Base-by-base conservation (phyloP, 768 basidiomycete genomes). In the Phlebiopsis gigantea region DNA sequence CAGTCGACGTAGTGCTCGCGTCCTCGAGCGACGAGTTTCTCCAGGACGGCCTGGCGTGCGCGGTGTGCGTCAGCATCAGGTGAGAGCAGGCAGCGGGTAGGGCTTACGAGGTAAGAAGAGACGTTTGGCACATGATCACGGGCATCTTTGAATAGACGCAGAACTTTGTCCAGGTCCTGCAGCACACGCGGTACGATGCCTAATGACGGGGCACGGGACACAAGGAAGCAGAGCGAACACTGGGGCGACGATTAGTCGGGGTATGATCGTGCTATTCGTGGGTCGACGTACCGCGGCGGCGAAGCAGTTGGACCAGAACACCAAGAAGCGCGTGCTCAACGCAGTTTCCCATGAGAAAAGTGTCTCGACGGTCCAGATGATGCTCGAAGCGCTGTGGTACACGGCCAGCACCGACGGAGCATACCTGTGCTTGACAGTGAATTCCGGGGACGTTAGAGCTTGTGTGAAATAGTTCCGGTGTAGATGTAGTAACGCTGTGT, bases 291-390 rank as follows among this genome's bases (percentile, higher is more conserved):
- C 87, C 57, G 83, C 83, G 7, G 84, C 84, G 44, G 87, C 87
- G 66, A 87, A 87, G 19, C 80, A 75, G 63, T 89, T 87, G 57
- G 85, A 84, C 87, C 88, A 90, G 63, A 87, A 82, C 66, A 82
- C 79, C 68, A 86, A 76, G 61, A 87, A 85, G 28, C 88, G 77
- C 51, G 78, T 78, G 59, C 80, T 82, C 49, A 88, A 68, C 61
- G 83, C 79, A 7, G 81, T 78, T 65, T 86, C 80, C 58, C 79
- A 75, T 39, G 78, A 71, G 66, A 79, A 84, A 22, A 88, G 69
- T 31, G 73, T 75, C 59, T 82, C 79, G 17, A 87, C 69, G 1
- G 80, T 76, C 61, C 77, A 75, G 28, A 88, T 81, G 51, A 89
- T 70, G 39, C 74, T 81, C 46, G 79, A 77, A 8, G 82, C 79